Conservation (phyloP, 1,139 yeast genomes). For the Candida neerlandica region DNA sequence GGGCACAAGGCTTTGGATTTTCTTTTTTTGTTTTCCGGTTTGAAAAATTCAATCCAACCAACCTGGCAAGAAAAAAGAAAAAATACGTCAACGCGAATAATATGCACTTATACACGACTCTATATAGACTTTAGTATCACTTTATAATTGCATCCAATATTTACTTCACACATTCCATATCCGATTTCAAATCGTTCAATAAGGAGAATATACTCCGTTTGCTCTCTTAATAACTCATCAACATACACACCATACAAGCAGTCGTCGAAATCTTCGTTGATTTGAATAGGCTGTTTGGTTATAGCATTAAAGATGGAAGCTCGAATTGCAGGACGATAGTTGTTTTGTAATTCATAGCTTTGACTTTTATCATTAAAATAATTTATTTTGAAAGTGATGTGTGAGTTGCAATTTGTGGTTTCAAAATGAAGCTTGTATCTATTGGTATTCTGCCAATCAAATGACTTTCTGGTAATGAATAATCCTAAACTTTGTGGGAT, state of each 20-base stretch:
- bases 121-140: conserved; percentile 2
- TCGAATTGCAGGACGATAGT: conserved; percentile 43
- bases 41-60: conserved; percentile 5
- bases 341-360: conserved; percentile 25
- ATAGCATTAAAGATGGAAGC: conserved; percentile 44
- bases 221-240: conserved; percentile 27
- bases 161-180: conserved; percentile 37
- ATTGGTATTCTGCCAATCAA: conserved; percentile 43
- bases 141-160: conserved; percentile 34
- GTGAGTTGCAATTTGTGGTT: conserved; percentile 22
- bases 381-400: conserved; percentile 29
- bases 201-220: conserved; percentile 40
- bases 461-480: conserved; percentile 25
- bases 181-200: conserved; percentile 56
- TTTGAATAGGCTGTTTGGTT: conserved; percentile 29
- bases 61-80: conserved; percentile 6
- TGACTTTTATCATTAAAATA: conserved; percentile 20
- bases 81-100: neutral
- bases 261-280: conserved; percentile 46
- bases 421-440: conserved; percentile 36
- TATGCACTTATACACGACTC: conserved; percentile 4
- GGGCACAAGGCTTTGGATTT: neutral
- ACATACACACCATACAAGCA: conserved; percentile 47
- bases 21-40: neutral
- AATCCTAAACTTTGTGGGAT: conserved; percentile 38